Evolutionary conservation across 257 asterid species (phyloP).

Genomic region (Cynanchum wilfordii): DNA sequence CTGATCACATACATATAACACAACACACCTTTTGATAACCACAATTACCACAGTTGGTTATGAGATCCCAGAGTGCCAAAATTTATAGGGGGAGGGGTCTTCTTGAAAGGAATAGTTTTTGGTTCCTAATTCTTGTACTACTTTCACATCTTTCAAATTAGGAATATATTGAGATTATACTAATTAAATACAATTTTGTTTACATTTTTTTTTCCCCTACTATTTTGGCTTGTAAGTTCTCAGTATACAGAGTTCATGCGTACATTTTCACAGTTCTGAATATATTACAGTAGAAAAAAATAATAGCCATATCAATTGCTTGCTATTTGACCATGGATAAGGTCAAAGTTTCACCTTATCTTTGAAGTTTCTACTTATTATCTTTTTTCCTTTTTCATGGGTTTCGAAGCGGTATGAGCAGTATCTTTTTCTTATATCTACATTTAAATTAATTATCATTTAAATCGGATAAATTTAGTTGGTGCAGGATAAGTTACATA

Average conservation of each 20-base stretch:
- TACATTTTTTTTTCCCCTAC: background rate
- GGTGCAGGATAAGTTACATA: too few relatives aligned
- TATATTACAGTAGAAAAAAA: background rate
- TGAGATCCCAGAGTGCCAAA: conserved; percentile 25
- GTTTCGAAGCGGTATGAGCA: too few relatives aligned
- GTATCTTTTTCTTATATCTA: too few relatives aligned
- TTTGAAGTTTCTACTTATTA: too few relatives aligned
- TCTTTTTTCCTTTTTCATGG: too few relatives aligned
- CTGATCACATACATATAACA: conserved; percentile 18
- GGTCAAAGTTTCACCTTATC: background rate
- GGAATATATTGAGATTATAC: background rate
- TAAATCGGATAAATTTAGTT: too few relatives aligned
- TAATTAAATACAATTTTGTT: background rate
- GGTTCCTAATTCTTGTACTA: background rate
- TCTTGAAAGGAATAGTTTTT: conserved; percentile 2
- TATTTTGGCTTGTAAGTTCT: background rate
- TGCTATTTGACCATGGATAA: background rate
- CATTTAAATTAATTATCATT: too few relatives aligned
- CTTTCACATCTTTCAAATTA: background rate
- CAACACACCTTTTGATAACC: background rate
- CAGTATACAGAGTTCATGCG: background rate
- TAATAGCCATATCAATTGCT: background rate
- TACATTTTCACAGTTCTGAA: background rate
- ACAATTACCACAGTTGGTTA: conserved; percentile 24
- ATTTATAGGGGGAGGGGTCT: conserved; percentile 14